Evolutionary conservation across 176 grass and related monocot genomes (phyloP).

Genomic region (Calamus simplicifolius): DNA sequence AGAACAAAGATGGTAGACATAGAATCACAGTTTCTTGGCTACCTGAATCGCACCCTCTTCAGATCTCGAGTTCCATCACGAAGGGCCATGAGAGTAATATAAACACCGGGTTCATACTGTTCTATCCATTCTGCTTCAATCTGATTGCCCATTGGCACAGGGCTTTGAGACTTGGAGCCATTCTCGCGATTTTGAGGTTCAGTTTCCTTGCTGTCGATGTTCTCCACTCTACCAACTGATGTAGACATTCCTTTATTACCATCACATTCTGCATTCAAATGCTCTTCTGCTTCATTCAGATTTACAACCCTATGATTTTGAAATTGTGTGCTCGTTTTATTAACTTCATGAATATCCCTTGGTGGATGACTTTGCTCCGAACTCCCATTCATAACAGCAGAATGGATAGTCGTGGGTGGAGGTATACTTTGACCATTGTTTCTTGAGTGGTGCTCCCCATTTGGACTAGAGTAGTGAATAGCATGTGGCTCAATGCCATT

Average conservation of each 20-base stretch:
- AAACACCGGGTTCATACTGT: constrained; percentile 85
- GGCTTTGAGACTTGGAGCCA: constrained; percentile 43
- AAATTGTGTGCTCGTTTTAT: constrained; percentile 25
- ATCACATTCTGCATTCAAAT: constrained; percentile 22
- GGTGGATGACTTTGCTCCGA: constrained; percentile 35
- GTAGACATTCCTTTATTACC: constrained; percentile 37
- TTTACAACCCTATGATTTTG: constrained; percentile 36
- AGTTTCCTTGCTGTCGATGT: constrained; percentile 38
- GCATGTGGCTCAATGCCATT: constrained; percentile 40
- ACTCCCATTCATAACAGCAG: constrained; percentile 33
- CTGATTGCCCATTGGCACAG: constrained; percentile 34
- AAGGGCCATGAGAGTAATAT: constrained; percentile 78
- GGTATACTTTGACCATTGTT: constrained; percentile 28
- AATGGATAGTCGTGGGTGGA: constrained; percentile 16
- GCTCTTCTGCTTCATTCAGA: constrained; percentile 16
- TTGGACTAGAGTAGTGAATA: constrained; percentile 34
- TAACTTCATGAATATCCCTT: constrained; percentile 34
- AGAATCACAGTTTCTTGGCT: constrained; percentile 6
- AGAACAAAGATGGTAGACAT: constrained; percentile 3
- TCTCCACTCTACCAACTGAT: constrained; percentile 24
- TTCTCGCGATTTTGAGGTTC: constrained; percentile 52
- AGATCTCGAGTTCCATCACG: constrained; percentile 73
- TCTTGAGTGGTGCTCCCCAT: constrained; percentile 43
- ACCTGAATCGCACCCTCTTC: constrained; percentile 93
- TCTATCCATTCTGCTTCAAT: constrained; percentile 90